Percentiles rank a stretch among this genome's conserved stretches.
These are phyloP conservation scores for Gossypium australe DNA, from an alignment of 345 rosid genomes.

Conservation along the genomic window DNA sequence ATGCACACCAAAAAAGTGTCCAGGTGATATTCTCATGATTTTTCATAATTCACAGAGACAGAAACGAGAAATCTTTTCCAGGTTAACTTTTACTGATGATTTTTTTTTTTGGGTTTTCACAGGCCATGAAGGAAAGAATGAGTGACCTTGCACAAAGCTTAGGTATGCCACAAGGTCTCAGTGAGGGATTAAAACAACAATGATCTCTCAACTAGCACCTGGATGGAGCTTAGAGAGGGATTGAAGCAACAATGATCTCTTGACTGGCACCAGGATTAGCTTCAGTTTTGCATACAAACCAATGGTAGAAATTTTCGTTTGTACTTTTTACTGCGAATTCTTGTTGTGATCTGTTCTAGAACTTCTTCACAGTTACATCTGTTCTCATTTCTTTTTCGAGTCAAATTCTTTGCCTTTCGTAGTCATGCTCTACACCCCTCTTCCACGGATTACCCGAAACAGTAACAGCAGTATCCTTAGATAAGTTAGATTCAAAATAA, in stretches of 20 bases:
- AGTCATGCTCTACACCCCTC: not conserved
- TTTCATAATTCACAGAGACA: not conserved
- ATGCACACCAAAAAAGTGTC: constrained; percentile 86
- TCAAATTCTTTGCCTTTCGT: not conserved
- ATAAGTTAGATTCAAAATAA: not conserved
- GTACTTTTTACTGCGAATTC: constrained; percentile 1
- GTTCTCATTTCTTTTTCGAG: not conserved
- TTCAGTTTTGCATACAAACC: constrained; percentile 27
- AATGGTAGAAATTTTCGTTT: constrained; percentile 5
- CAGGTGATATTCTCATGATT: constrained; percentile 32
- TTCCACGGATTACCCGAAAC: not conserved
- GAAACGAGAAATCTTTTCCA: not conserved
- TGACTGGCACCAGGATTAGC: not conserved
- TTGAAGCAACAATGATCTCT: constrained; percentile 32
- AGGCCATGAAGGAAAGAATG: constrained; percentile 96
- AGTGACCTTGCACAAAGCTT: constrained; percentile 84
- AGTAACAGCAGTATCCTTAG: not conserved
- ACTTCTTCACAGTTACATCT: constrained; percentile 25
- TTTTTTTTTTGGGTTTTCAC: constrained; percentile 12
- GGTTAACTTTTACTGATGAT: constrained; percentile 9
- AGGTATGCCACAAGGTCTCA: constrained; percentile 82
- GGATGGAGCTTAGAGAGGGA: constrained; percentile 40
- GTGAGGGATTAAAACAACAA: constrained; percentile 58
- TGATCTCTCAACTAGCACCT: not conserved
- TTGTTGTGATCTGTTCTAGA: not conserved